Evolutionary conservation across 2,329 filamentous ascomycete species (phyloP).

Genomic region (Byssothecium circinans): DNA sequence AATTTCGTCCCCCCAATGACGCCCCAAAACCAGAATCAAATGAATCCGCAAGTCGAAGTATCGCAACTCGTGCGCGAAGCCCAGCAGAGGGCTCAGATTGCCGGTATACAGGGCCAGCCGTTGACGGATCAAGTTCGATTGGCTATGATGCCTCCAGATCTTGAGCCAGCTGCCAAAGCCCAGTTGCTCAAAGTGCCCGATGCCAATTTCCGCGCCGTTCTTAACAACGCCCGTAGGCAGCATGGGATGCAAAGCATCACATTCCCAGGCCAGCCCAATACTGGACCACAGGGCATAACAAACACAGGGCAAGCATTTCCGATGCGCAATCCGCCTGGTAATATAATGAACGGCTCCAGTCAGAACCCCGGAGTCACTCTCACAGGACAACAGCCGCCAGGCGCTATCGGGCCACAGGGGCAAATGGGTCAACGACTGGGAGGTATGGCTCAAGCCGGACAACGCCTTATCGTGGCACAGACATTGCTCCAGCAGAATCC

Average conservation of each 20-base stretch:
- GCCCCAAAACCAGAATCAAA: slow-evolving; percentile 28
- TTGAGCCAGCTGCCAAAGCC: slow-evolving; percentile 32
- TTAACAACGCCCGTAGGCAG: slow-evolving; percentile 10
- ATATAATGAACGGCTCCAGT: slow-evolving; percentile 33
- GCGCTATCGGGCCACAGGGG: slow-evolving; percentile 26
- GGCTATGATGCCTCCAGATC: slow-evolving; percentile 34
- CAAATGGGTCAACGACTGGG: slow-evolving; percentile 30
- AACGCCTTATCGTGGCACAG: slow-evolving; percentile 29
- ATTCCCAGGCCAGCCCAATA: slow-evolving; percentile 21
- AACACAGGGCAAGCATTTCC: slow-evolving; percentile 29
- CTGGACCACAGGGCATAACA: slow-evolving; percentile 35
- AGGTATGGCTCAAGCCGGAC: slow-evolving; percentile 23
- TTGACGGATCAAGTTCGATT: slow-evolving; percentile 38
- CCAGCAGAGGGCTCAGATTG: slow-evolving; percentile 38
- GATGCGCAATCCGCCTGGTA: slow-evolving; percentile 25
- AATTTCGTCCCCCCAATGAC: slow-evolving; percentile 41
- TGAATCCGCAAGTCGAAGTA: slow-evolving; percentile 34
- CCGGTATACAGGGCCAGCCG: slow-evolving; percentile 28
- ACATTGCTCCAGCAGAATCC: slow-evolving; percentile 35
- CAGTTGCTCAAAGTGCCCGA: slow-evolving; percentile 42
- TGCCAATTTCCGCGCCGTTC: slow-evolving; percentile 32
- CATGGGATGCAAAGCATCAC: too few relatives aligned
- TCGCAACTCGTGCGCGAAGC: slow-evolving; percentile 38
- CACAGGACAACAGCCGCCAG: slow-evolving; percentile 31
- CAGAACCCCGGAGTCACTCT: slow-evolving; percentile 29